Conservation (phyloP, 495 filamentous ascomycete genomes). For the Parathielavia appendiculata region DNA sequence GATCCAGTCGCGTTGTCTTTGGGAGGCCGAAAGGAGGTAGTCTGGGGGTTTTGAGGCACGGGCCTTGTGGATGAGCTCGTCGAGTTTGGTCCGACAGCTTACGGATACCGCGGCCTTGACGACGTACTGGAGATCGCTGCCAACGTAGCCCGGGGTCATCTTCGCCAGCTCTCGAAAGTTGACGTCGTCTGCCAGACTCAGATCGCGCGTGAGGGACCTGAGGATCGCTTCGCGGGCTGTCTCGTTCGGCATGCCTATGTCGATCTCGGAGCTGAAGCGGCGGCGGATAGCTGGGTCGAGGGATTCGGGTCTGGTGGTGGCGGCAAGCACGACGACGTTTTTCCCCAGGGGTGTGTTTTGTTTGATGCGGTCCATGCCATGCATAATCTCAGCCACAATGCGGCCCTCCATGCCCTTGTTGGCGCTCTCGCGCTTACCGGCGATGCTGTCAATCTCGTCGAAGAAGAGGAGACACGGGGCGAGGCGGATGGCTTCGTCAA, state of each 20-base stretch:
- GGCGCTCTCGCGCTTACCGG: slow-evolving; percentile 89
- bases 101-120: slow-evolving; percentile 44
- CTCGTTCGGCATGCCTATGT: slow-evolving; percentile 91
- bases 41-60: slow-evolving; percentile 38
- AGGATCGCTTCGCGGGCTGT: slow-evolving; percentile 77
- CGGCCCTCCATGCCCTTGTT: slow-evolving; percentile 95
- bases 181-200: slow-evolving; percentile 64
- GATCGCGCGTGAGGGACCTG: slow-evolving; percentile 65
- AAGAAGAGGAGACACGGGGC: slow-evolving; percentile 93
- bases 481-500: slow-evolving; percentile 79
- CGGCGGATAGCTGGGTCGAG: slow-evolving; percentile 82
- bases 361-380: slow-evolving; percentile 80
- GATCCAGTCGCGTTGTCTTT: slow-evolving; percentile 36
- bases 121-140: slow-evolving; percentile 83
- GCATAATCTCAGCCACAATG: slow-evolving; percentile 89
- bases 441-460: slow-evolving; percentile 95
- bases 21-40: slow-evolving; percentile 53
- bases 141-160: slow-evolving; percentile 88
- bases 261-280: slow-evolving; percentile 90
- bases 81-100: slow-evolving; percentile 25
- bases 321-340: slow-evolving; percentile 87
- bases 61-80: slow-evolving; percentile 22
- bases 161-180: slow-evolving; percentile 78
- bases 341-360: slow-evolving; percentile 76
- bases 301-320: slow-evolving; percentile 87